Conservation (phyloP, 192 early-diverging fungal species). For the Globomyces pollinis-pini region DNA sequence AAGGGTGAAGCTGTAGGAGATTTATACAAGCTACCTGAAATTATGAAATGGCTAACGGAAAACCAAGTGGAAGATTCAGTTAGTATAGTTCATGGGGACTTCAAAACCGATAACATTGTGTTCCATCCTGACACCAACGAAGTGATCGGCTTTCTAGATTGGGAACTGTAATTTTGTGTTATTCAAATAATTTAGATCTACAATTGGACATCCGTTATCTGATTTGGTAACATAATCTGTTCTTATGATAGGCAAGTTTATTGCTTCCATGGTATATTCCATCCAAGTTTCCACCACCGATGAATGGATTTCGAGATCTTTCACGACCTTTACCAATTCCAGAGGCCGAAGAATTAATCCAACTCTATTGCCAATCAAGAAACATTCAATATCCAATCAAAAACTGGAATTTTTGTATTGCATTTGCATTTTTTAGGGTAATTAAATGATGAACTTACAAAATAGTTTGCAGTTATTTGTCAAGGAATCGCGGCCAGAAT, state of each 20-base stretch:
- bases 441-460: slow-evolving; percentile 13
- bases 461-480: slow-evolving; percentile 61
- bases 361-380: slow-evolving; percentile 57
- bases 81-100: slow-evolving; percentile 89
- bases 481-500: slow-evolving; percentile 90
- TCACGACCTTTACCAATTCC: slow-evolving; percentile 47
- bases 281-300: slow-evolving; percentile 1
- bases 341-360: slow-evolving; percentile 56
- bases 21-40: slow-evolving; percentile 60
- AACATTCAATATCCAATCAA: slow-evolving; percentile 65
- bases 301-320: slow-evolving; percentile 9
- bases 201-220: slow-evolving; percentile 83
- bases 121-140: slow-evolving; percentile 62
- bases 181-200: slow-evolving; percentile 43
- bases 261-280: slow-evolving; percentile 64
- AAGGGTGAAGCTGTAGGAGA: slow-evolving; percentile 51
- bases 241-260: too few species aligned
- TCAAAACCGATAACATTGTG: slow-evolving; percentile 65
- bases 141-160: slow-evolving; percentile 86
- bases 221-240: too few species aligned
- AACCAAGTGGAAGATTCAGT: slow-evolving; percentile 67
- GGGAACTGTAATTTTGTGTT: slow-evolving; percentile 44
- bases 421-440: slow-evolving; percentile 84
- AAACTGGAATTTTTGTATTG: slow-evolving; percentile 72
- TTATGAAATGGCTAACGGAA: slow-evolving; percentile 65